Base-by-base conservation (phyloP, 768 basidiomycete species). In the Phaeolepiota aurea region DNA sequence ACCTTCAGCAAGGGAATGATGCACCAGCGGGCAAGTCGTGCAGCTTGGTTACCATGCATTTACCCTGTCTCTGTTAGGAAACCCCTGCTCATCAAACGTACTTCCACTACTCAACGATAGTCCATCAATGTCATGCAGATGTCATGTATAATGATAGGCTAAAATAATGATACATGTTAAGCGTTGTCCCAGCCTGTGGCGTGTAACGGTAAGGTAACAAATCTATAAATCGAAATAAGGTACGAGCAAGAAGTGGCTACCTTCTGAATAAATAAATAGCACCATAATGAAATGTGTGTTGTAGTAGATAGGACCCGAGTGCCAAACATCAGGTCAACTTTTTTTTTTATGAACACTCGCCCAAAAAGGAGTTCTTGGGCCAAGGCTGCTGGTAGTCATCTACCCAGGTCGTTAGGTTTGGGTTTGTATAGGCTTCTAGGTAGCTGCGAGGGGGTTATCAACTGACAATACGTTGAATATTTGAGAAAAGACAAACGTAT, bases 381-480 rank as follows among this genome's bases (percentile, higher is more conserved):
- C 74, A 74, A 10, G 67, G 54, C 46, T 79, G 76, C 5, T 65
- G 58, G 50, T 64, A 80, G 37, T 71, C 71, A 35, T 63, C 54
- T 12, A 62, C 58, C 74, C 74, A 74, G 1, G 72, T 75, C 14
- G 72, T 74, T 7, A 74, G 50, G 54, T 79, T 77, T 5, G 81
- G 70, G 50, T 90, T 82, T 10, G 69, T 74, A 53, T 90, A 90
- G 2, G 83, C 81, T 42, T 81, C 76, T 14, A 69, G 57, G 53
- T 84, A 76, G 42, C 69, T 71, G 45, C 2, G 19, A 19, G 22
- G 13, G 30, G 19, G 25, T 51, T 18, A 38, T 38, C 4, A 32
- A 15, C 19, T 16, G 37, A 33, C 3, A 25, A 14, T 19, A 43
- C 19, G 21, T 9, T 19, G 14, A 37, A 11, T 13, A 20, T 10